Evolutionary conservation across 805 yeast genomes (phyloP).

Genomic region (Candida boleticola): DNA sequence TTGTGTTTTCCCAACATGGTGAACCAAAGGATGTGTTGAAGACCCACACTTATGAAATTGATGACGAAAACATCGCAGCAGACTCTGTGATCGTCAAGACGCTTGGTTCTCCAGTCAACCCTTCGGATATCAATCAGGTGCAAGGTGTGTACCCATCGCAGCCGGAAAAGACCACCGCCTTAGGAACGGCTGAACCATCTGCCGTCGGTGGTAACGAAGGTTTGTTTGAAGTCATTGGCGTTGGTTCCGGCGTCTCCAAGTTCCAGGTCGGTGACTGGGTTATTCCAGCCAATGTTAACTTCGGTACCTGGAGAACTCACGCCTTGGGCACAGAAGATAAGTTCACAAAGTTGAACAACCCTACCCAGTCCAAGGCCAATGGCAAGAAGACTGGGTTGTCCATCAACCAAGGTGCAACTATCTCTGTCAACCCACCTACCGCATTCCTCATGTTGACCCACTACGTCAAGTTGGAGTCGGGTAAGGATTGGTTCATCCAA

Average conservation of each 20-base stretch:
- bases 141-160: slow-evolving; percentile 47
- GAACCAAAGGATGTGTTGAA: slow-evolving; percentile 56
- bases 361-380: slow-evolving; percentile 41
- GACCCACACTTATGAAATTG: slow-evolving; percentile 51
- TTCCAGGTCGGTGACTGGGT: slow-evolving; percentile 81
- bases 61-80: slow-evolving; percentile 39
- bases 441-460: slow-evolving; percentile 85
- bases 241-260: slow-evolving; percentile 51
- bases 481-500: slow-evolving; percentile 87
- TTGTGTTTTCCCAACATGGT: slow-evolving; percentile 68
- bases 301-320: slow-evolving; percentile 94
- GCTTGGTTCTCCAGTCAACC: slow-evolving; percentile 42
- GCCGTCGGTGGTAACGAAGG: slow-evolving; percentile 97
- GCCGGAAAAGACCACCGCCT: slow-evolving; percentile 49
- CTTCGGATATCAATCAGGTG: slow-evolving; percentile 45
- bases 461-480: slow-evolving; percentile 57
- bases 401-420: slow-evolving; percentile 75
- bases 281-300: slow-evolving; percentile 70
- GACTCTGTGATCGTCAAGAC: slow-evolving; percentile 35
- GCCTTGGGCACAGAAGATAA: slow-evolving; percentile 52
- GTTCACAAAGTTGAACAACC: slow-evolving; percentile 57
- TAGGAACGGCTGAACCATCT: slow-evolving; percentile 59
- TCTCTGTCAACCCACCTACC: slow-evolving; percentile 88
- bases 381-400: slow-evolving; percentile 32
- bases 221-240: slow-evolving; percentile 75